Conservation (phyloP, 2,329 filamentous ascomycete genomes). For the Ophiostoma perfectum region DNA sequence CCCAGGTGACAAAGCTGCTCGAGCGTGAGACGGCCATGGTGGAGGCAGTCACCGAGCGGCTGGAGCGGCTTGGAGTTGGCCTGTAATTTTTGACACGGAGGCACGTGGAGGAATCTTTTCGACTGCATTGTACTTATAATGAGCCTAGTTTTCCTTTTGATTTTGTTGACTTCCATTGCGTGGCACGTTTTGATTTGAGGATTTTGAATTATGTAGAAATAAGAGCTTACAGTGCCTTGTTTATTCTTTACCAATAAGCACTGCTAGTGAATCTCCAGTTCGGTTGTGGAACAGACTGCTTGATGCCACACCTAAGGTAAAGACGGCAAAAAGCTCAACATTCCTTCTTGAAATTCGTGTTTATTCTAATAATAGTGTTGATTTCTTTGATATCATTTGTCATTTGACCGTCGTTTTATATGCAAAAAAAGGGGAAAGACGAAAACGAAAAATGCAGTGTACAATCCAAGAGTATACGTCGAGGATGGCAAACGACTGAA, state of each 20-base stretch:
- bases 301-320: neutral
- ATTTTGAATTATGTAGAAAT: neutral
- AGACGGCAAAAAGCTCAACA: too few relatives aligned
- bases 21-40: conserved; percentile 63
- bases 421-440: neutral
- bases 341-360: too few relatives aligned
- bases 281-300: too few relatives aligned
- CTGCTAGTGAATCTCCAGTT: too few relatives aligned
- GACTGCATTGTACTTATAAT: neutral
- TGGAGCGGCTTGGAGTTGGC: conserved; percentile 50
- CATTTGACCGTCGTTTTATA: conserved; percentile 13
- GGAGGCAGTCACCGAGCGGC: conserved; percentile 57
- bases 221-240: neutral
- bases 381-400: neutral
- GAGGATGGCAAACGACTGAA: conserved; percentile 1
- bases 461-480: conserved; percentile 5
- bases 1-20: conserved; percentile 57
- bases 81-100: conserved; percentile 1
- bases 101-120: neutral
- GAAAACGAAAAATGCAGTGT: neutral
- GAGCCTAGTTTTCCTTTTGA: neutral
- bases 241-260: neutral
- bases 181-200: neutral
- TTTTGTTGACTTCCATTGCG: neutral
- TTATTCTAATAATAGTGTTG: neutral